These are phyloP conservation scores for Carpinus viminea DNA, from an alignment of 306 rosid species.

Conservation along the genomic window DNA sequence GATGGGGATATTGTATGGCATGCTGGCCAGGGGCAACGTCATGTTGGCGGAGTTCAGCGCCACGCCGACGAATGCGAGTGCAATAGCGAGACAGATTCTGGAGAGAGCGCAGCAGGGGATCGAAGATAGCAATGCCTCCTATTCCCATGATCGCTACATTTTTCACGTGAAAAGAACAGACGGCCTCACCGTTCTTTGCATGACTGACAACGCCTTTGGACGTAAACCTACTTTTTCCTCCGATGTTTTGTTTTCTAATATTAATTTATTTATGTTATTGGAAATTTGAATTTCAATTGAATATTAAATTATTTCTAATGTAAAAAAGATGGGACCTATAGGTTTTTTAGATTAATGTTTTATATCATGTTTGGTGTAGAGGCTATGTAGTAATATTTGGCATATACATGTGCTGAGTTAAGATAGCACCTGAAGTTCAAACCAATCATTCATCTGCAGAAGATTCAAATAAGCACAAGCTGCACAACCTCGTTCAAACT, in stretches of 20 bases:
- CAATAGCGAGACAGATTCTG: slow-evolving; percentile 47
- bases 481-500: too few species aligned
- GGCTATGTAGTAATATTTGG: not conserved
- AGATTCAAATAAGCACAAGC: too few species aligned
- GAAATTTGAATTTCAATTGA: too few species aligned
- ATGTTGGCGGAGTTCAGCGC: slow-evolving; percentile 57
- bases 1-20: slow-evolving; percentile 54
- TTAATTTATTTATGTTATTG: too few species aligned
- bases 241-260: too few species aligned
- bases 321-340: too few species aligned
- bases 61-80: slow-evolving; percentile 45
- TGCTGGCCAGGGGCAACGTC: slow-evolving; percentile 55
- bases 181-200: slow-evolving; percentile 62
- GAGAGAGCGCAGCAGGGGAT: slow-evolving; percentile 33
- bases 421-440: too few species aligned
- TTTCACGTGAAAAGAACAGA: slow-evolving; percentile 57
- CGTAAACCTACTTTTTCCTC: slow-evolving; percentile 26
- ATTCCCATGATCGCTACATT: slow-evolving; percentile 56
- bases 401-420: too few species aligned
- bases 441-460: too few species aligned
- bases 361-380: not conserved
- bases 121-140: slow-evolving; percentile 47
- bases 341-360: too few species aligned
- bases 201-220: slow-evolving; percentile 61
- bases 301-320: too few species aligned